Percentiles rank a stretch among this genome's conserved stretches.
Conservation (phyloP, 768 basidiomycete genomes). For the Flagelloscypha sp. region DNA sequence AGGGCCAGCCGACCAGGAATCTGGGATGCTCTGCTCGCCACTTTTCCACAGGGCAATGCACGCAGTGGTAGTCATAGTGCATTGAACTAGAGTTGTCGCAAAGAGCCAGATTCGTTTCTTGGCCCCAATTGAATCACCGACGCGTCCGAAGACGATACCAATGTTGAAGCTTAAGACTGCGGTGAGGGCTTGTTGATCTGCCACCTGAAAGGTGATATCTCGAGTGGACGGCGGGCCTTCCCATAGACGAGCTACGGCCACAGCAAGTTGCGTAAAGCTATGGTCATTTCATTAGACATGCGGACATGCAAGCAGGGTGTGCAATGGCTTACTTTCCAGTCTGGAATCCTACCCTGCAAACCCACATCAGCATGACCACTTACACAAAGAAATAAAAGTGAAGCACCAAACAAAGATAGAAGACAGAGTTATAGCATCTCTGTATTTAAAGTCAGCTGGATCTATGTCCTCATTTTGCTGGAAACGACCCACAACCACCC, state of each 20-base stretch:
- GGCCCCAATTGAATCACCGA: conserved; percentile 48
- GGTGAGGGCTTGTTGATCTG: conserved; percentile 51
- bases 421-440: conserved; percentile 39
- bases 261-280: conserved; percentile 31
- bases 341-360: no score
- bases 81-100: conserved; percentile 43
- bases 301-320: conserved; percentile 6
- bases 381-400: no score
- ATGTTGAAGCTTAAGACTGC: conserved; percentile 42
- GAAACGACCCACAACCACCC: no score
- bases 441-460: conserved; percentile 9
- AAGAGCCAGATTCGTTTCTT: conserved; percentile 46
- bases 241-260: conserved; percentile 52
- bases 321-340: conserved; percentile 40
- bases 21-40: conserved; percentile 28
- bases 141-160: conserved; percentile 45
- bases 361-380: neutral
- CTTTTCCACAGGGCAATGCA: conserved; percentile 42
- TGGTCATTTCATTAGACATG: conserved; percentile 2
- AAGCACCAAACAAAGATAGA: conserved; percentile 51
- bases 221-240: conserved; percentile 17
- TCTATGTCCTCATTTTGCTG: conserved; percentile 8
- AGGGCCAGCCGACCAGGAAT: conserved; percentile 29
- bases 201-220: conserved; percentile 42
- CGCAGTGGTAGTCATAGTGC: conserved; percentile 41